phyloP scores from a whole-genome alignment of 306 rosid genomes.

The Begonia fuchsioides region DNA sequence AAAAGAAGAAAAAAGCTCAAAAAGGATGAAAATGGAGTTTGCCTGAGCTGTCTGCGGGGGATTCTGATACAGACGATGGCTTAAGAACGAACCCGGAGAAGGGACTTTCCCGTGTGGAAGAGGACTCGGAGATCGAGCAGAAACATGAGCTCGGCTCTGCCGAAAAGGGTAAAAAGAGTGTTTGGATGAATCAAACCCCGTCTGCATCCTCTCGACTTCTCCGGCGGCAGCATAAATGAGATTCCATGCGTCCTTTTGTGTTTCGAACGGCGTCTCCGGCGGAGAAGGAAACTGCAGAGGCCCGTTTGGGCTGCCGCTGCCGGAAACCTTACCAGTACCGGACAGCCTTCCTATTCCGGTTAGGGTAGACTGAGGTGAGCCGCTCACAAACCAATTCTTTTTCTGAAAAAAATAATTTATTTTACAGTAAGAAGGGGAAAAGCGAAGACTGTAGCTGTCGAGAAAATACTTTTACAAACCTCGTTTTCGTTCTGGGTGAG shows the following conservation, averaged over 20 bases:
- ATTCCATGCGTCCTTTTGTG: too few species aligned
- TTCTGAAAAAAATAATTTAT: not conserved
- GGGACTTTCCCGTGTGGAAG: conserved; percentile 6
- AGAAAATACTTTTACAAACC: not conserved
- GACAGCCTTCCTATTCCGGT: conserved; percentile 4
- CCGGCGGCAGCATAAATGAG: too few species aligned
- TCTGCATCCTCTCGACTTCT: too few species aligned
- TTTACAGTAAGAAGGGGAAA: not conserved
- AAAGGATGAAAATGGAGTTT: not conserved
- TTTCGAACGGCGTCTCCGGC: conserved; percentile 34
- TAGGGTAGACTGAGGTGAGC: conserved; percentile 13
- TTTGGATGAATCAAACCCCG: too few species aligned
- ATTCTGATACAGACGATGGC: conserved; percentile 17
- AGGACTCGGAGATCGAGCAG: conserved; percentile 9
- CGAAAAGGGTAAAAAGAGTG: too few species aligned
- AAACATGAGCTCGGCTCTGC: conserved; percentile 19
- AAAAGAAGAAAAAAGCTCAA: not conserved
- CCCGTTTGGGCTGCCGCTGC: conserved; percentile 1
- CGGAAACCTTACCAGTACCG: not conserved
- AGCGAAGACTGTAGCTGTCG: not conserved
- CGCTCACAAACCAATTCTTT: not conserved
- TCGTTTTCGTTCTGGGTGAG: not conserved
- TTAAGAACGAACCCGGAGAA: conserved; percentile 9
- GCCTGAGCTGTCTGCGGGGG: conserved; percentile 17
- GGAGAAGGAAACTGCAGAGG: conserved; percentile 27